A percentile compares a stretch with the other conserved stretches of the same genome.
phyloP scores from a whole-genome alignment of 257 asterid genomes.

The Plantago ovata region DNA sequence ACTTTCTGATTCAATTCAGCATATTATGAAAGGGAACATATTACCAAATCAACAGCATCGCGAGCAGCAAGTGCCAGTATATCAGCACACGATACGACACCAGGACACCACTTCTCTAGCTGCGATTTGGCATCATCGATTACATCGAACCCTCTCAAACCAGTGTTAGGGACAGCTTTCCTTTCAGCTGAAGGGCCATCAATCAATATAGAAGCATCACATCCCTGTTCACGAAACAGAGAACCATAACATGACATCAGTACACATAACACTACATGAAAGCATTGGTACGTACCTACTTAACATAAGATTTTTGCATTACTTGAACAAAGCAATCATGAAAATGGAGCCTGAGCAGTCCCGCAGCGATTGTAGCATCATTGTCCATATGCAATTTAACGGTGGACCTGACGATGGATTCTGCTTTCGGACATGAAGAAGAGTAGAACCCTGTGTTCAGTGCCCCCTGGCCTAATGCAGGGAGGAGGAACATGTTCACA shows the following conservation, averaged over 20 bases:
- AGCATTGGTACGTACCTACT: background rate
- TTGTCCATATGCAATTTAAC: slow-evolving; percentile 41
- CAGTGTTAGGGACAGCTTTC: slow-evolving; percentile 40
- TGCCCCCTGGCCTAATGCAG: slow-evolving; percentile 30
- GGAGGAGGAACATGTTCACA: background rate
- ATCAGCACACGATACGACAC: slow-evolving; percentile 65
- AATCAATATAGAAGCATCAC: slow-evolving; percentile 58
- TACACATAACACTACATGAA: background rate
- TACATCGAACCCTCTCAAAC: slow-evolving; percentile 61
- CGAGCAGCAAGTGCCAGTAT: slow-evolving; percentile 67
- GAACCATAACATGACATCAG: background rate
- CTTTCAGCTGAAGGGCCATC: slow-evolving; percentile 44
- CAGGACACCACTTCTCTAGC: slow-evolving; percentile 53
- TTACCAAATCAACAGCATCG: slow-evolving; percentile 61
- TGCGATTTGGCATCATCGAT: slow-evolving; percentile 60
- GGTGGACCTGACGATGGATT: slow-evolving; percentile 55
- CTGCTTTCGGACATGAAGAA: slow-evolving; percentile 56
- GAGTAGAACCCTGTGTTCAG: slow-evolving; percentile 51
- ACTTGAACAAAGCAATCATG: slow-evolving; percentile 76
- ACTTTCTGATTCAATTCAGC: background rate
- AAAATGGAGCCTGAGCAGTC: slow-evolving; percentile 65
- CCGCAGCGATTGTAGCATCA: slow-evolving; percentile 58
- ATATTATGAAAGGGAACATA: background rate
- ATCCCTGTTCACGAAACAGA: slow-evolving; percentile 37
- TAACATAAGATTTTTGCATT: background rate